These are phyloP conservation scores for Synchytrium microbalum DNA, from an alignment of 371 early-diverging fungal genomes.

Conservation along the genomic window DNA sequence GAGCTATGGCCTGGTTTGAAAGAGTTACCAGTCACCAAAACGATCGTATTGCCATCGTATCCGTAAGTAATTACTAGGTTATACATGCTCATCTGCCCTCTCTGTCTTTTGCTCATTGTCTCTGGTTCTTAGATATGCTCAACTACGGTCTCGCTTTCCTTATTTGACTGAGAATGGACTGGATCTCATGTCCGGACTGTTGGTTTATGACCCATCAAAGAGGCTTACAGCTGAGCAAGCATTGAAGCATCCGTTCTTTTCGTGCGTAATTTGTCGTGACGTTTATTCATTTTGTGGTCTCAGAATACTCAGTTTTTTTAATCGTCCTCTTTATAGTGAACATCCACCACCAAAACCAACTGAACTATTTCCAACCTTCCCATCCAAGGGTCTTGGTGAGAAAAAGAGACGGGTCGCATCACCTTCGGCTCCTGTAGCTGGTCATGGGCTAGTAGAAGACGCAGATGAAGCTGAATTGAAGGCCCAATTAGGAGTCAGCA, in stretches of 20 bases:
- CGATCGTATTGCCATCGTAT: conserved; percentile 90
- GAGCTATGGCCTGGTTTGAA: conserved; percentile 36
- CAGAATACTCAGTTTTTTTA: no score
- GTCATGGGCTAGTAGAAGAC: background rate
- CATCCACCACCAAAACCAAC: conserved; percentile 86
- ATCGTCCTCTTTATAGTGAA: no score
- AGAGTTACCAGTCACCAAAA: background rate
- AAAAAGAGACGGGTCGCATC: conserved; percentile 13
- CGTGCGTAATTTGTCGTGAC: background rate
- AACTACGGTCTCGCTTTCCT: conserved; percentile 45
- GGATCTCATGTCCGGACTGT: conserved; percentile 78
- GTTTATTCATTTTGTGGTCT: background rate
- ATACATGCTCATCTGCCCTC: background rate
- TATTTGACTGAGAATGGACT: conserved; percentile 51
- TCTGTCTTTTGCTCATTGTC: conserved; percentile 17
- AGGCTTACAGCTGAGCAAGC: conserved; percentile 83
- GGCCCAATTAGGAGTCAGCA: background rate
- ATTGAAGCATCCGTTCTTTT: conserved; percentile 69
- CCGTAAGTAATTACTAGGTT: conserved; percentile 30
- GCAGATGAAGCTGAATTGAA: background rate
- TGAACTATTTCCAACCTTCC: conserved; percentile 91
- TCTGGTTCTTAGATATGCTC: conserved; percentile 22
- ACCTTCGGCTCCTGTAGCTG: background rate
- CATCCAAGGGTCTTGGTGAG: conserved; percentile 74
- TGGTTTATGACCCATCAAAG: conserved; percentile 84